A percentile compares a stretch with the other conserved stretches of the same genome.
Conservation (phyloP, 257 asterid genomes). For the Fraxinus quadrangulata region DNA sequence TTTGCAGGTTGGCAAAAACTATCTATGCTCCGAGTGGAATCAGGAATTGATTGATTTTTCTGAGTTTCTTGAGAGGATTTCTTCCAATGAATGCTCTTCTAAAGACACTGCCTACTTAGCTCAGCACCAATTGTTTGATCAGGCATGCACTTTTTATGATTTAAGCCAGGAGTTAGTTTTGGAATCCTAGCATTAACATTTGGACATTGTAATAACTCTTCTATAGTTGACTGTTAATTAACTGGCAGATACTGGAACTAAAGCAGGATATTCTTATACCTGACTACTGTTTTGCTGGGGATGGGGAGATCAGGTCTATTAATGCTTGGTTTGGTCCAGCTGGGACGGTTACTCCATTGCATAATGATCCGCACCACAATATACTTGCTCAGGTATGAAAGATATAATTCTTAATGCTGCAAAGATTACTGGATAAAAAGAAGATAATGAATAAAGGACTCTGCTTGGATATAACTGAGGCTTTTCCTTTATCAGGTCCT, state of each 20-base stretch:
- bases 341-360: slow-evolving; percentile 97
- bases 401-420: slow-evolving; percentile 21
- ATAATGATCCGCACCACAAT: slow-evolving; percentile 96
- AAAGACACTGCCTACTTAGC: slow-evolving; percentile 66
- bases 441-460: neutral
- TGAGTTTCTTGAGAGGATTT: slow-evolving; percentile 82
- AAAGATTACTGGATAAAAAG: neutral
- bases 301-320: slow-evolving; percentile 82
- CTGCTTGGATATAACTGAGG: slow-evolving; percentile 9
- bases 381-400: slow-evolving; percentile 88
- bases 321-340: slow-evolving; percentile 99
- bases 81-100: slow-evolving; percentile 45
- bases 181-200: slow-evolving; percentile 4
- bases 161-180: neutral
- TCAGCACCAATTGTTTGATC: slow-evolving; percentile 95
- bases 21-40: slow-evolving; percentile 63
- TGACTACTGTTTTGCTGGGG: slow-evolving; percentile 91
- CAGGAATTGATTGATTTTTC: slow-evolving; percentile 87
- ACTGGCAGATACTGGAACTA: slow-evolving; percentile 81
- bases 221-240: slow-evolving; percentile 15
- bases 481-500: slow-evolving; percentile 5
- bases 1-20: slow-evolving; percentile 62
- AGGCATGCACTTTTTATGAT: slow-evolving; percentile 41
- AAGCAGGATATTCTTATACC: slow-evolving; percentile 81
- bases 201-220: slow-evolving; percentile 3